Evolutionary conservation across 352 stramenopile genomes (phyloP).

Genomic region (Peronospora destructor): DNA sequence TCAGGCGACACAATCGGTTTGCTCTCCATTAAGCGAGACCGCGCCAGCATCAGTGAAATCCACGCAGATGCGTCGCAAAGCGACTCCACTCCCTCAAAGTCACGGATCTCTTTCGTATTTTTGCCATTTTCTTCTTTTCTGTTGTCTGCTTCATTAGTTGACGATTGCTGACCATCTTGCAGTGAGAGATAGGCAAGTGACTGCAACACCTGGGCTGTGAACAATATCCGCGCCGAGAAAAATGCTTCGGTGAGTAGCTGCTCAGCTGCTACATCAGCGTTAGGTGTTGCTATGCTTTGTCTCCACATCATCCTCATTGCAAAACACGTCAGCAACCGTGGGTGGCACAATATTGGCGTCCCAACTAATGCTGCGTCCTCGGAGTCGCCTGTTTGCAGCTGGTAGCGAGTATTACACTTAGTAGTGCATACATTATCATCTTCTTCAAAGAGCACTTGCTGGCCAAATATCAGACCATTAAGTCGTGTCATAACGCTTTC

Average conservation of each 20-base stretch:
- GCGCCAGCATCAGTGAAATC: slow-evolving; percentile 40
- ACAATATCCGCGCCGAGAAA: slow-evolving; percentile 46
- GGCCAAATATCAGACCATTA: slow-evolving; percentile 62
- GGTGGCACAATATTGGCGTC: slow-evolving; percentile 44
- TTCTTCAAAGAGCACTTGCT: slow-evolving; percentile 65
- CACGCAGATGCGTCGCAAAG: slow-evolving; percentile 50
- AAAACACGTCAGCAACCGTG: slow-evolving; percentile 49
- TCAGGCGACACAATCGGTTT: neutral
- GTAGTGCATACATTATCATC: slow-evolving; percentile 29
- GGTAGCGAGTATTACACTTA: slow-evolving; percentile 7
- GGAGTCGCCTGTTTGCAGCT: slow-evolving; percentile 12
- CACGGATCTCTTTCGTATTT: slow-evolving; percentile 17
- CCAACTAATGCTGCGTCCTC: slow-evolving; percentile 25
- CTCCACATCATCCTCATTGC: slow-evolving; percentile 42
- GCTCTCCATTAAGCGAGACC: slow-evolving; percentile 31
- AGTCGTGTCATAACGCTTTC: slow-evolving; percentile 41
- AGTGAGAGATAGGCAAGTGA: slow-evolving; percentile 37
- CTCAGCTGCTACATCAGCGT: slow-evolving; percentile 26
- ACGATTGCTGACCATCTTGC: slow-evolving; percentile 8
- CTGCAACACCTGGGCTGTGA: slow-evolving; percentile 58
- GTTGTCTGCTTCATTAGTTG: neutral
- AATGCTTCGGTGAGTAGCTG: slow-evolving; percentile 48
- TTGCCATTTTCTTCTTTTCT: slow-evolving; percentile 3
- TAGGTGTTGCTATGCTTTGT: slow-evolving; percentile 28
- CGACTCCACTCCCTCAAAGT: slow-evolving; percentile 54